phyloP scores from a whole-genome alignment of 2,329 filamentous ascomycete species.

The Xylariaceae sp. region DNA sequence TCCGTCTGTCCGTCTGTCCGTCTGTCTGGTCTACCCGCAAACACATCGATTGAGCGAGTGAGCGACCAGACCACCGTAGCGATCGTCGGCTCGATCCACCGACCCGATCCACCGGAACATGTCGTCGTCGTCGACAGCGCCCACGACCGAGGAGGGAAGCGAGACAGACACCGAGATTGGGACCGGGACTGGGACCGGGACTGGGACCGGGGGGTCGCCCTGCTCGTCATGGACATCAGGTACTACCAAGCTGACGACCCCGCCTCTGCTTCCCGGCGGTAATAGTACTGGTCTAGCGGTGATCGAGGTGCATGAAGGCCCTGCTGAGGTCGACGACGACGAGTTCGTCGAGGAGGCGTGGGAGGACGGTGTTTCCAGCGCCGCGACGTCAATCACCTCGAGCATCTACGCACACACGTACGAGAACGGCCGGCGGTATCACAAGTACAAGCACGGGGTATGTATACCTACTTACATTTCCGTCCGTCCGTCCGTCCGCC shows the following conservation, averaged over 20 bases:
- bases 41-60: background rate
- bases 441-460: constrained; percentile 8
- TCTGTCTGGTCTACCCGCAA: background rate
- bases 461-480: no score
- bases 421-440: constrained; percentile 36
- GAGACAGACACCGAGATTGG: constrained; percentile 1
- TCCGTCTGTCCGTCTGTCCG: background rate
- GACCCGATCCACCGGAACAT: background rate
- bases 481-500: background rate
- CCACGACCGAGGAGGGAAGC: background rate
- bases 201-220: no score
- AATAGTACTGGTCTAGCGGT: background rate
- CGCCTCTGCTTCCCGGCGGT: background rate
- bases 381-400: constrained; percentile 27
- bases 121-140: background rate
- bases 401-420: constrained; percentile 39
- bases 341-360: constrained; percentile 25
- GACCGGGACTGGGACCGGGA: no score
- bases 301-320: constrained; percentile 11
- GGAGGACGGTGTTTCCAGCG: constrained; percentile 10
- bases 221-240: no score
- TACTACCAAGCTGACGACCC: background rate
- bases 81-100: background rate
- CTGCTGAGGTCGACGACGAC: constrained; percentile 14
- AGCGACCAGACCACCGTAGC: no score